phyloP scores from a whole-genome alignment of 257 asterid species.

The Eucommia ulmoides region DNA sequence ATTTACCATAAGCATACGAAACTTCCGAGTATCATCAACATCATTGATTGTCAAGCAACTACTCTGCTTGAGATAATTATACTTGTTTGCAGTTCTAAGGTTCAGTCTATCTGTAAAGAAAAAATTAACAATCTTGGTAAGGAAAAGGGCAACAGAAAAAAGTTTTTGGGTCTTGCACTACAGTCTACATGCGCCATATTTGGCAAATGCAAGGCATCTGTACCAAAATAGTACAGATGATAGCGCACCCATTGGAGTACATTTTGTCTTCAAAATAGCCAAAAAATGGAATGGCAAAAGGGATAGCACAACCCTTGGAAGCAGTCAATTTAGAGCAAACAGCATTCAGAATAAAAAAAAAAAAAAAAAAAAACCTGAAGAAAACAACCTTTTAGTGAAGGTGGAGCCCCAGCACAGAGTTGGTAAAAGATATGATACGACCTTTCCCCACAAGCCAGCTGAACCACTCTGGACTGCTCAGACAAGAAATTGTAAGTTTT shows the following conservation, averaged over 20 bases:
- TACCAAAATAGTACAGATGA: no score
- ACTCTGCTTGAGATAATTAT: constrained; percentile 73
- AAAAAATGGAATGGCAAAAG: neutral
- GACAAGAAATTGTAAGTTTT: constrained; percentile 11
- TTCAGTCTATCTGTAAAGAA: constrained; percentile 51
- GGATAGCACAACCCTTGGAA: neutral
- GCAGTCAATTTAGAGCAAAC: neutral
- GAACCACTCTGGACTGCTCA: constrained; percentile 89
- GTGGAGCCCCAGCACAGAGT: constrained; percentile 91
- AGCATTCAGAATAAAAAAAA: neutral
- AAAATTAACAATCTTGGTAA: neutral
- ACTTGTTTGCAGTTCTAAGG: constrained; percentile 55
- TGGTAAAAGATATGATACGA: constrained; percentile 89
- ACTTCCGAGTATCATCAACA: constrained; percentile 59
- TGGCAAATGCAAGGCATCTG: no score
- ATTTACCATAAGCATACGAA: constrained; percentile 37
- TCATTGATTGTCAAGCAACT: constrained; percentile 48
- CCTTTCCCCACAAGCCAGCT: constrained; percentile 65
- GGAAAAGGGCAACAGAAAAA: neutral
- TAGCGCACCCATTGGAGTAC: no score
- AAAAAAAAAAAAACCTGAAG: constrained; percentile 4
- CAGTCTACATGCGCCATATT: no score
- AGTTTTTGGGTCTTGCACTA: neutral
- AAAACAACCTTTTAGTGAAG: constrained; percentile 57
- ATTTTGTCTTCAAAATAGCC: no score